Percentiles rank a stretch among this genome's conserved stretches.
Conservation (phyloP, 2,329 filamentous ascomycete genomes). For the Colletotrichum eremochloae region DNA sequence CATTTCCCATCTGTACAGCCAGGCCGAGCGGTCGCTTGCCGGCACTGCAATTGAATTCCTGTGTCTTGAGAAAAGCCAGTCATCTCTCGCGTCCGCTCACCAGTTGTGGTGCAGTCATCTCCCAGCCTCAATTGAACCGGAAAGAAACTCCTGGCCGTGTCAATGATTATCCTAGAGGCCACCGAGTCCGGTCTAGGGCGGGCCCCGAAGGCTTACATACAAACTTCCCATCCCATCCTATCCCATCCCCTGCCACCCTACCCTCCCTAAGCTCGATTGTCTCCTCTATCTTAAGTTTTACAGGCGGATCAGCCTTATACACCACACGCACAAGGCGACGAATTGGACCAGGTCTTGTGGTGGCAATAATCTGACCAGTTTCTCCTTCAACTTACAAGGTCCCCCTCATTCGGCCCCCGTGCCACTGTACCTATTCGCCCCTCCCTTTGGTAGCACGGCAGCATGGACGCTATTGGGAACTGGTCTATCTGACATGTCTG, state of each 20-base stretch:
- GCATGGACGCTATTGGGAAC: conserved; percentile 17
- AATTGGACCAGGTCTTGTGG: background rate
- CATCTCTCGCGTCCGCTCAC: background rate
- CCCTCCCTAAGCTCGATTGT: conserved; percentile 23
- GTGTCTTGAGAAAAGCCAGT: background rate
- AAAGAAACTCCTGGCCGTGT: conserved; percentile 6
- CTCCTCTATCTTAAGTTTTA: background rate
- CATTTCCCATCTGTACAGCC: background rate
- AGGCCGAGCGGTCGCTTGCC: background rate
- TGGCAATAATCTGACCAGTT: conserved; percentile 32
- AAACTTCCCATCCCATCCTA: conserved; percentile 15
- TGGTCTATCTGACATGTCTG: background rate
- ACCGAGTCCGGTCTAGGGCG: conserved; percentile 15
- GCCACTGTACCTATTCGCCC: conserved; percentile 22
- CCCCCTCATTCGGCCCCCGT: background rate
- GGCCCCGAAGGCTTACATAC: conserved; percentile 32
- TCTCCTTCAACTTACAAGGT: background rate
- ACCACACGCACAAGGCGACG: background rate
- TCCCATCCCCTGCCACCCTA: conserved; percentile 18
- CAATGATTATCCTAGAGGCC: conserved; percentile 2
- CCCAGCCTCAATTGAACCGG: conserved; percentile 7
- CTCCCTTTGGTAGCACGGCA: background rate
- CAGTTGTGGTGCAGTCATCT: conserved; percentile 3
- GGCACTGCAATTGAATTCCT: background rate
- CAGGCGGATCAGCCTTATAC: conserved; percentile 29